phyloP scores from a whole-genome alignment of 805 yeast genomes.

The Wickerhamiella vanderwaltii region DNA sequence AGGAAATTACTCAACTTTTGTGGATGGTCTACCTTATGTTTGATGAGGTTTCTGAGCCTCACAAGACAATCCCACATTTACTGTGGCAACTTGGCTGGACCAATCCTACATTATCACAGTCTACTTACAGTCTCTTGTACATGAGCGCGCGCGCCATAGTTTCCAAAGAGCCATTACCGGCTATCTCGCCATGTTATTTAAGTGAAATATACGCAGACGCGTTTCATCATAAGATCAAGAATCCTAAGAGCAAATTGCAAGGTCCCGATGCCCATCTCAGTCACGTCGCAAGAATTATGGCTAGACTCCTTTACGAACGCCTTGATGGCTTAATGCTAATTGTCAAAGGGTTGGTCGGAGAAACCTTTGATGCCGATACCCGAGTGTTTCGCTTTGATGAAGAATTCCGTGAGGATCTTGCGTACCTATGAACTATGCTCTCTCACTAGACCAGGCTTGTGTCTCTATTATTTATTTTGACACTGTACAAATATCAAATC shows the following conservation, averaged over 20 bases:
- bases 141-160: conserved; percentile 9
- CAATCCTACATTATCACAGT: conserved; percentile 7
- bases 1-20: conserved; percentile 22
- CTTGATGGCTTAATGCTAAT: conserved; percentile 25
- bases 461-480: not conserved
- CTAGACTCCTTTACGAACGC: conserved; percentile 25
- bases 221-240: not conserved
- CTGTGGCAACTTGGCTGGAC: conserved; percentile 14
- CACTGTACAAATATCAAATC: too few species aligned
- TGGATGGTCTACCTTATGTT: conserved; percentile 22
- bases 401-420: conserved; percentile 10
- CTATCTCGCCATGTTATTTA: conserved; percentile 10
- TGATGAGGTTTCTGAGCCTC: conserved; percentile 21
- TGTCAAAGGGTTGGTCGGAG: conserved; percentile 29
- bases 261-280: conserved; percentile 21
- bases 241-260: not conserved
- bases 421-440: too few species aligned
- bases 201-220: conserved; percentile 7
- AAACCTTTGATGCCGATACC: conserved; percentile 22
- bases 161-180: conserved; percentile 9
- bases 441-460: not conserved
- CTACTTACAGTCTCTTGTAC: conserved; percentile 8
- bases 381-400: conserved; percentile 15
- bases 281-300: conserved; percentile 21
- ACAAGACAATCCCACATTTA: conserved; percentile 6